Conservation (phyloP, 805 yeast species). For the Limtongia smithiae region DNA sequence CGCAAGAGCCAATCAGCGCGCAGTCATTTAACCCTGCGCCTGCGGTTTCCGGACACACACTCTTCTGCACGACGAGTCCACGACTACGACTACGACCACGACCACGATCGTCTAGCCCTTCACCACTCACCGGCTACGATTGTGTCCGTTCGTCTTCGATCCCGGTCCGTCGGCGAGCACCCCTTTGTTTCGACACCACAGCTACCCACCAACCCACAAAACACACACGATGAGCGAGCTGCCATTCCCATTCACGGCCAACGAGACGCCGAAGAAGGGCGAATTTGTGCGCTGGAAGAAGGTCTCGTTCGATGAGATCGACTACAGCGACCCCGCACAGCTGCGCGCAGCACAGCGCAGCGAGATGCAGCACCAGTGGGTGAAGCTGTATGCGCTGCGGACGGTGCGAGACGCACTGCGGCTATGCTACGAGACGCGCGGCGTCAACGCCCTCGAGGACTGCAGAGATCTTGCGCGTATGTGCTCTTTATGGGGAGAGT, state of each 20-base stretch:
- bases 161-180: too few relatives aligned
- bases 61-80: too few relatives aligned
- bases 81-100: too few relatives aligned
- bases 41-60: too few relatives aligned
- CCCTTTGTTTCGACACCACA: too few relatives aligned
- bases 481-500: conserved; percentile 14
- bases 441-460: conserved; percentile 70
- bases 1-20: too few relatives aligned
- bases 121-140: too few relatives aligned
- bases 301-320: conserved; percentile 79
- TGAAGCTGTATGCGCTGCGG: conserved; percentile 60
- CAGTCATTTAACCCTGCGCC: too few relatives aligned
- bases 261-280: background rate
- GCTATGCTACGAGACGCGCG: conserved; percentile 60
- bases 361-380: conserved; percentile 74
- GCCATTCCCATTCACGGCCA: background rate
- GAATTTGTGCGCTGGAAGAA: conserved; percentile 18
- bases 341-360: conserved; percentile 73
- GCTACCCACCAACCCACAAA: too few relatives aligned
- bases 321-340: conserved; percentile 61
- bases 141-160: too few relatives aligned
- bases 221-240: too few relatives aligned
- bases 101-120: too few relatives aligned
- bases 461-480: conserved; percentile 75
- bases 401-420: conserved; percentile 70